Base-by-base conservation (phyloP, 1,139 yeast species). In the Taphrina flavorubra region DNA sequence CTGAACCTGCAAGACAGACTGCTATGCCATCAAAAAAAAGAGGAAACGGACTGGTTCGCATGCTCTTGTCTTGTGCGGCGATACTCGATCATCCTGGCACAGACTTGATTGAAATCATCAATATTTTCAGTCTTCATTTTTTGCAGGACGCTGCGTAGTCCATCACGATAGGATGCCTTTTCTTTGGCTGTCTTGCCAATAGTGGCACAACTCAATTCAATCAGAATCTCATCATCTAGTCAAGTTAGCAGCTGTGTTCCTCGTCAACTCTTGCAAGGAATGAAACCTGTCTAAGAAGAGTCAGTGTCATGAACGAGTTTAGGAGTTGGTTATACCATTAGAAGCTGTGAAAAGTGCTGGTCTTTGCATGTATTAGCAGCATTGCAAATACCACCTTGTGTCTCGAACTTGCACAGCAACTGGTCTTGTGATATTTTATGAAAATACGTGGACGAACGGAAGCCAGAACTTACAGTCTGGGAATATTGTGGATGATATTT, bases 221-320 rank as follows among this genome's bases (percentile, higher is more conserved):
- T 57, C 44, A 63, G 39, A 34, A 63, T 63, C 18, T 63, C 61
- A 46, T 63, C 67, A 46, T 63, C 67, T 63, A 63, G 13, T 13
- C 10, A n/a, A 14, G 46, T 44, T 46, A 55, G 57, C 20, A 40
- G 56, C 65, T 36, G 34, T 34, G 46, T 16, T n/a, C 44, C 18
- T 13, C 11, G 37, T 57, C 25, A 13, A 20, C 14, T 20, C 6
- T 25, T 6, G n/a, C 44, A 16, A 31, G 64, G 64, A 37, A 6
- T 47, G 34, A 55, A 46, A 46, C 53, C 63, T 58, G 53, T 46
- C 53, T 58, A 31, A 14, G 65, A 47, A 36, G n/a, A 34, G 39
- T 14, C 25, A 34, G 39, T 44, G 39, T 13, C 39, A 18, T 20
- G 8, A n/a, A 36, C n/a, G 31, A 25, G 31, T 25, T 25, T 16